Percentiles rank a stretch among this genome's conserved stretches.
Conservation (phyloP, 805 yeast genomes). For the Monosporozyma yasuniensis region DNA sequence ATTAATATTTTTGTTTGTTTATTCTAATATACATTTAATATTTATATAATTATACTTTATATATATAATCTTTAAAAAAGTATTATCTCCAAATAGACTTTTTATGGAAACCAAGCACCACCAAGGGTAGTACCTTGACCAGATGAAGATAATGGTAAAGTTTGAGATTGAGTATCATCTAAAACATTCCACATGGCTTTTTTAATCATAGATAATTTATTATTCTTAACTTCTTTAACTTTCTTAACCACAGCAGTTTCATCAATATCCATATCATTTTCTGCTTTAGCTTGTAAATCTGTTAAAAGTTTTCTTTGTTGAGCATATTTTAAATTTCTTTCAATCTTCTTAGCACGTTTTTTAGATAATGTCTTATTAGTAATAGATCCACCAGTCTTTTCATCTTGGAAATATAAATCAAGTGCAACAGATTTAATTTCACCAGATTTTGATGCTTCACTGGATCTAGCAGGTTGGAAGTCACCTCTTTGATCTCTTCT, state of each 20-base stretch:
- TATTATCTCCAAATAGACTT: background rate
- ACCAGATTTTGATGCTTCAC: slow-evolving; percentile 36
- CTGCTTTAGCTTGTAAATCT: slow-evolving; percentile 42
- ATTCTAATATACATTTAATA: background rate
- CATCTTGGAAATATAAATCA: slow-evolving; percentile 31
- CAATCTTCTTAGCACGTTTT: slow-evolving; percentile 70
- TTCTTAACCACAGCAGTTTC: slow-evolving; percentile 16
- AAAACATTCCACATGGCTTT: slow-evolving; percentile 66
- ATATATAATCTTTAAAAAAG: background rate
- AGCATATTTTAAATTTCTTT: slow-evolving; percentile 67
- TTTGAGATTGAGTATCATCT: slow-evolving; percentile 42
- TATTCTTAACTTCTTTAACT: slow-evolving; percentile 19
- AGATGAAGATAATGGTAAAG: slow-evolving; percentile 36
- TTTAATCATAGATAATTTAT: slow-evolving; percentile 37
- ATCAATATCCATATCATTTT: slow-evolving; percentile 42
- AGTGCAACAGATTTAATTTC: slow-evolving; percentile 34
- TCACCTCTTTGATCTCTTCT: slow-evolving; percentile 38
- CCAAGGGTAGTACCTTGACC: slow-evolving; percentile 85
- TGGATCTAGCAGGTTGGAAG: slow-evolving; percentile 39
- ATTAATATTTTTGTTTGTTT: background rate
- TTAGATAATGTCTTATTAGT: slow-evolving; percentile 62
- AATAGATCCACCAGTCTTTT: slow-evolving; percentile 10
- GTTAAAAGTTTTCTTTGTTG: slow-evolving; percentile 46
- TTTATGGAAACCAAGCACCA: slow-evolving; percentile 47
- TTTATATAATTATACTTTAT: background rate